Evolutionary conservation across 768 basidiomycete species (phyloP).

Genomic region (Boletus rufocinnamomeus): DNA sequence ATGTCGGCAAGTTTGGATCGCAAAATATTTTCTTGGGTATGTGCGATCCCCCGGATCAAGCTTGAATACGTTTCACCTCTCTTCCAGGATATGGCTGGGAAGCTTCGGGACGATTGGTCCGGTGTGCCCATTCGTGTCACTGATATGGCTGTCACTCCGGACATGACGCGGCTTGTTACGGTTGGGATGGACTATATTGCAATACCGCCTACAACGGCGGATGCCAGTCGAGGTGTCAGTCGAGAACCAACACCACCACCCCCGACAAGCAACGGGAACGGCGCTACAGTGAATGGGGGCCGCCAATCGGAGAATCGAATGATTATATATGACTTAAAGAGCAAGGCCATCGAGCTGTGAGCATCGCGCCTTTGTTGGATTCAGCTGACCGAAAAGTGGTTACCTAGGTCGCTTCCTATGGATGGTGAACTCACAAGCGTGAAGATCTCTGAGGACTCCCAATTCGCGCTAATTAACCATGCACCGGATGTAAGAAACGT

Average conservation of each 20-base stretch:
- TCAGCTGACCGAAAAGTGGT: conserved; percentile 8
- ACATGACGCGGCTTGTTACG: conserved; percentile 81
- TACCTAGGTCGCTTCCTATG: conserved; percentile 58
- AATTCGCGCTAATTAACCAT: conserved; percentile 83
- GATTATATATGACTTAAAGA: conserved; percentile 74
- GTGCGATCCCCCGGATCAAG: conserved; percentile 23
- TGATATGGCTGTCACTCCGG: conserved; percentile 85
- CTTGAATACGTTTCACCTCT: conserved; percentile 12
- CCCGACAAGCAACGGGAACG: conserved; percentile 36
- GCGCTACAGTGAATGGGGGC: conserved; percentile 34
- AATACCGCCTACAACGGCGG: conserved; percentile 19
- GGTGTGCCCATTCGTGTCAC: conserved; percentile 76
- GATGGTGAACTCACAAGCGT: conserved; percentile 88
- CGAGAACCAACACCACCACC: conserved; percentile 40
- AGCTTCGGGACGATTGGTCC: conserved; percentile 67
- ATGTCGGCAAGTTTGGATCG: conserved; percentile 87
- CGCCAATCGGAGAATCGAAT: conserved; percentile 58
- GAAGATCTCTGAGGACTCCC: conserved; percentile 82
- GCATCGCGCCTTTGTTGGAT: conserved; percentile 34
- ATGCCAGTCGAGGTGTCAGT: conserved; percentile 30
- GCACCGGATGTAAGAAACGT: conserved; percentile 72
- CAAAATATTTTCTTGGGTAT: conserved; percentile 81
- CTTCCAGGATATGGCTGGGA: conserved; percentile 72
- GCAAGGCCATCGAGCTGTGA: conserved; percentile 68
- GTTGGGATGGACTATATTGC: conserved; percentile 63